Evolutionary conservation across 345 rosid genomes (phyloP), one percentile per base, ranked within the genome.

Genomic region (Eutrema japonicum): DNA sequence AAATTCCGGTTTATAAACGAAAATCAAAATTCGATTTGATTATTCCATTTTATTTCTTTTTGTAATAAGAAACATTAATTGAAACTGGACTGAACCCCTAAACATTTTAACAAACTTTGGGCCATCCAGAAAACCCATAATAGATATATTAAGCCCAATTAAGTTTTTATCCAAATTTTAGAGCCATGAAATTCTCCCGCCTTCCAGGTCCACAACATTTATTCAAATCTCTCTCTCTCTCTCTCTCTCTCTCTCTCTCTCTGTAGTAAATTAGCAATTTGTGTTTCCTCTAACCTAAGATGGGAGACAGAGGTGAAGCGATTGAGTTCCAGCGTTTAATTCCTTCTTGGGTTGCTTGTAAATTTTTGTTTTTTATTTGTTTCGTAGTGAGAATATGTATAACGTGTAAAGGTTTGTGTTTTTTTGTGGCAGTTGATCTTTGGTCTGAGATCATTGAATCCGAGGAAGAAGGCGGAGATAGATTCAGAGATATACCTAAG

Each of bases 391-490:
- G 41, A 40, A 7, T 55, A 29, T 62, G 49, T 61, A 26, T 51
- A 50, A 37, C 16, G 11, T 12, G 48, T n/a, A 47, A 57, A 58
- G 14, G 2, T 66, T 62, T 6, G 68, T 66, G n/a, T 53, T 32
- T 53, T 32, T 32, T 60, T 41, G 10, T 72, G 45, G 22, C 75
- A 74, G 86, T 42, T 73, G 89, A 88, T 74, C 75, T 81, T 55
- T 86, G 91, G 96, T 78, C 87, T 49, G 85, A 84, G 56, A 75
- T 90, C 52, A 54, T 71, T 8, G 59, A 78, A 22, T 78, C 81
- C 1, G 85, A 80, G 38, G 82, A 74, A 18, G 79, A 70, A 54
- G 76, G 13, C 10, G 70, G 71, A 54, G 76, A 70, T 46, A 29
- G 6, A 3, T 65, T 49, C 50, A 64, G 45, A 14, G 60, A 64